Evolutionary conservation across 163 green algal genomes (phyloP).

Genomic region (Chlorella variabilis): DNA sequence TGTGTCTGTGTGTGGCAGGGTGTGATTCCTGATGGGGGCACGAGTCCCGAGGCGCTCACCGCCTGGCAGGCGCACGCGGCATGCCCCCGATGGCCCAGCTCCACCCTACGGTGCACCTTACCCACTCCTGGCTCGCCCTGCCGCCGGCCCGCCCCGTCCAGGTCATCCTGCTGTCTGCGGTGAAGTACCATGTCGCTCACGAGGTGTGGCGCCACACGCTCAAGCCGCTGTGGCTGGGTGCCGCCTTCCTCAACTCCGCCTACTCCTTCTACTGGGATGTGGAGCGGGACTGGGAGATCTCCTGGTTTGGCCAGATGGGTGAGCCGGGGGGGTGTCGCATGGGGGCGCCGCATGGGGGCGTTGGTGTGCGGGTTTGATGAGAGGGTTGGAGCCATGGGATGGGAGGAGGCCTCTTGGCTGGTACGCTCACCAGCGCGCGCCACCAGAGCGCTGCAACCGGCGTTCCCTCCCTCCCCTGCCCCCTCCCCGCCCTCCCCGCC

Average conservation of each 20-base stretch:
- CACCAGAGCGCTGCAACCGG: no score
- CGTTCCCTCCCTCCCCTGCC: neutral
- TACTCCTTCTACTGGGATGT: conserved; percentile 98
- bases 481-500: neutral
- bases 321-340: neutral
- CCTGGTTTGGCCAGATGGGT: conserved; percentile 44
- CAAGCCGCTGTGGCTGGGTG: conserved; percentile 80
- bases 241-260: conserved; percentile 81
- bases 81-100: no score
- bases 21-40: no score
- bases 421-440: no score
- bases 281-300: conserved; percentile 94
- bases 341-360: neutral
- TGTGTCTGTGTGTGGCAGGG: no score
- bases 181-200: conserved; percentile 80
- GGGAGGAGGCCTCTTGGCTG: no score
- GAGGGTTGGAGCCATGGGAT: no score
- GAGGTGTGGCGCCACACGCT: conserved; percentile 62
- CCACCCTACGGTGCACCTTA: no score
- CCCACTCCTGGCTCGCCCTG: no score
- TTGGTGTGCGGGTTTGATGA: neutral
- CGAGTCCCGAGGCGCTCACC: no score
- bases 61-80: no score
- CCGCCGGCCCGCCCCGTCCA: neutral
- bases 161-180: conserved; percentile 79